Evolutionary conservation across 208 protist species (phyloP), one percentile per base, ranked within the genome.

Genomic region (Leishmania arabica): DNA sequence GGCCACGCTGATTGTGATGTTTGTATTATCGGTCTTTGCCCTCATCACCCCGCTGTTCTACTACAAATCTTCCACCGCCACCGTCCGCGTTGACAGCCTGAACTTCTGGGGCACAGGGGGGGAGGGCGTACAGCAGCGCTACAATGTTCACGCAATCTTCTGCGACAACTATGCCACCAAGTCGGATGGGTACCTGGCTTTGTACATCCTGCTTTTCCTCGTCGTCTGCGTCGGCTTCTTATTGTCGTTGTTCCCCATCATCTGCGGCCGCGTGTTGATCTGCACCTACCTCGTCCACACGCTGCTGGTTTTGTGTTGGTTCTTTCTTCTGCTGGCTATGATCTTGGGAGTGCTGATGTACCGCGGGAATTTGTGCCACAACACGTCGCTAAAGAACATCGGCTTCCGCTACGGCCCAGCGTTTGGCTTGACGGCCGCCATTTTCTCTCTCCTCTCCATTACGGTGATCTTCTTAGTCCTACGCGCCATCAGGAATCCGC

Each of bases 371-470:
- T 60, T 86, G 1, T 92, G 87, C 84, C 40, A 56, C 9, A n/a
- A 45, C 11, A 76, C 68, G 6, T 82, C 87, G 6, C 79, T 92
- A 9, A 60, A 79, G 72, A 60, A 13, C 4, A 77, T 92, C 21
- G 89, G 87, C 62, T 92, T 92, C 74, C 58, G 66, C 37, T 89
- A 81, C 73, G 89, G 89, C 34, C 81, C 89, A 7, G 76, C 89
- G 31, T 84, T 90, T 40, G 73, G 62, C 7, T 56, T 92, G 51
- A 71, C 80, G 15, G 80, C 88, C n/a, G 84, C 82, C 21, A 78
- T 84, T 15, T 87, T 90, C 21, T 51, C 88, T 15, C 47, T 92
- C n/a, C 75, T 86, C 27, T 47, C 54, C 42, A 54, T 90, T 2
- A 42, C 56, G 7, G 42, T 84, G 2, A 47, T 88, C 8, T 79